Evolutionary conservation across 805 yeast genomes (phyloP), one percentile per base, ranked within the genome.

Genomic region (Yamadazyma ubonensis): DNA sequence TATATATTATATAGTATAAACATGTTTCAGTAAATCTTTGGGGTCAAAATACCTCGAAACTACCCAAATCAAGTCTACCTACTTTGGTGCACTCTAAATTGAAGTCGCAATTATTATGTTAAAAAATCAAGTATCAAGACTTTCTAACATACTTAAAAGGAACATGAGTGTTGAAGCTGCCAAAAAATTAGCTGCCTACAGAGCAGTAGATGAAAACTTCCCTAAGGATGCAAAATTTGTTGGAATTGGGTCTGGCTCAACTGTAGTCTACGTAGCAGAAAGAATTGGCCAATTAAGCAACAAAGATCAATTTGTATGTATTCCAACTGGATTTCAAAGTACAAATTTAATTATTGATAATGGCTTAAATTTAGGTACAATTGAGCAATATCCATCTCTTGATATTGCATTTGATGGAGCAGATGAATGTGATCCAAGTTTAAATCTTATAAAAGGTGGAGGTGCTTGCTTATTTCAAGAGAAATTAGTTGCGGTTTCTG

Each of bases 361-460:
- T 53, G 93, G 93, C 0, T 71, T 93, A 47, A 73, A 63, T 29
- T 70, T 90, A 48, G 96, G 95, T 2, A 72, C 85, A 7, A 78
- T 91, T 44, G 97, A 91, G 55, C 90, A 88, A 67, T 81, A 68
- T 47, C 86, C 95, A 2, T 73, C 74, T 18, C 68, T 93, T 32
- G 99, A 93, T 59, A 79, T 93, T 52, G 96, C 96, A 1, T 93
- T 93, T 59, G 99, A 93, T 62, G 99, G 99, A 32, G 98, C 99
- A 2, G 99, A 93, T 63, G 99, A 93, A 64, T 90, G 90, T 42
- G 99, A 91, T 62, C 58, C 73, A 15, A 27, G 33, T 1, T 72
- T 93, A 52, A 86, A 89, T 58, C 81, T 90, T 54, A 93, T 93
- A 60, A 93, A 93, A 66, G 99, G 99, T 50, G 99, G 99, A 35